Evolutionary conservation across 2,329 filamentous ascomycete genomes (phyloP), one percentile per base, ranked within the genome.

Genomic region (Fusarium denticulatum): DNA sequence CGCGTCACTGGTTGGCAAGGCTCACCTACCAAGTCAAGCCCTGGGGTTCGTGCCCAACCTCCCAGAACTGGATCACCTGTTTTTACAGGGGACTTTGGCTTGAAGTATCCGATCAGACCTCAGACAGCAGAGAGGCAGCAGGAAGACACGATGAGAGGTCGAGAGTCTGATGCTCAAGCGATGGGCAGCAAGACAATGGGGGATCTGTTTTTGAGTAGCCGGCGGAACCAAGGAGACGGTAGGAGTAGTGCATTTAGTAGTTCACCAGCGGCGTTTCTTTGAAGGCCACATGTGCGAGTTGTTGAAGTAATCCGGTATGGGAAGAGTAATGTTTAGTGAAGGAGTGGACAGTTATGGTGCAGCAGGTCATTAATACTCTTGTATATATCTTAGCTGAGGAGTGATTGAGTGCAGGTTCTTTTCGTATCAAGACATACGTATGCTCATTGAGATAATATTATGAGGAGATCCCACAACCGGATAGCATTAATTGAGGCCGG

Each of bases 131-230:
- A 50, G 71, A 70, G 56, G 34, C 75, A 36, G 56, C 61, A 8
- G 7, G 67, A 22, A 18, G 53, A 34, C 24, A 42, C 12, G 24
- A 15, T 20, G 28, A 45, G 50, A 37, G 59, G 66, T 3, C 61
- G 60, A 26, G 72, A 78, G 12, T 64, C 71, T 62, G 80, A 82
- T 43, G 77, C 79, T 0, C 83, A 85, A 64, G 78, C 77, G 0
- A 77, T 84, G 67, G 85, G 85, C 6, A 87, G 86, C 73, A 85
- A 85, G 77, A 81, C 82, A 46, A 88, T 89, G 85, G 87, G 89
- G 13, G 87, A 89, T 59, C 66, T 86, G 55, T 89, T 89, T 75
- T 79, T 89, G 34, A 88, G 82, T 67, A 87, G 84, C 52, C 82
- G 87, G 24, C 82, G 85, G 22, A 85, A 79, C 68, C 81, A 83